phyloP scores from a whole-genome alignment of 1,284 basidiomycete species.

The Earliella scabrosa region DNA sequence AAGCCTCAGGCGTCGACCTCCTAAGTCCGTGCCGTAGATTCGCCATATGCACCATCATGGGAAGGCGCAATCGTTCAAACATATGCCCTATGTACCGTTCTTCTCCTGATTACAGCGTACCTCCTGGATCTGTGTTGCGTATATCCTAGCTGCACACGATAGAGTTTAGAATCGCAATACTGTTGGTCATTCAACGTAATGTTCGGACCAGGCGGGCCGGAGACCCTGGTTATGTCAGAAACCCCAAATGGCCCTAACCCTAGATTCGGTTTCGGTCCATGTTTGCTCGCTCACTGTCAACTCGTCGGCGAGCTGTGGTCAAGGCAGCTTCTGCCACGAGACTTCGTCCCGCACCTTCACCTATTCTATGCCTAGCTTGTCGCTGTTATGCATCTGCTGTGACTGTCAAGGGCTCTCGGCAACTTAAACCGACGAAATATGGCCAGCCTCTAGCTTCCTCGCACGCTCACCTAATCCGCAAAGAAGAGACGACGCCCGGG shows the following conservation, averaged over 20 bases:
- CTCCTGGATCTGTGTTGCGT: no score
- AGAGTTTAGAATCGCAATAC: no score
- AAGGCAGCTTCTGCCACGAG: constrained; percentile 15
- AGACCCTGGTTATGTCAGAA: constrained; percentile 15
- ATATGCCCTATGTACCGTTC: no score
- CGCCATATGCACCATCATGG: no score
- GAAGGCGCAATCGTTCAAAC: no score
- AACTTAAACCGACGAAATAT: constrained; percentile 33
- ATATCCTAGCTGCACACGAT: no score
- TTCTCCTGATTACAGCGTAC: no score
- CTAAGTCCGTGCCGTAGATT: constrained; percentile 5
- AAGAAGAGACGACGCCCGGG: constrained; percentile 82
- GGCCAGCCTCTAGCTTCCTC: constrained; percentile 36
- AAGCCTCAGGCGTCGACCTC: constrained; percentile 1
- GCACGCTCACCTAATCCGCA: constrained; percentile 36
- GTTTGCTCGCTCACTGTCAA: constrained; percentile 21
- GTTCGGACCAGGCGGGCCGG: no score
- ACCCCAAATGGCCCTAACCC: background rate
- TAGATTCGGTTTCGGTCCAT: constrained; percentile 7
- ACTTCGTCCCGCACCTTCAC: background rate
- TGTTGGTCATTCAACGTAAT: no score
- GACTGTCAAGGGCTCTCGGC: constrained; percentile 17
- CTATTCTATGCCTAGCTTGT: background rate
- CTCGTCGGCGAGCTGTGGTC: constrained; percentile 19
- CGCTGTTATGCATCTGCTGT: constrained; percentile 20